Base-by-base conservation (phyloP, 2,329 filamentous ascomycete genomes). In the Aquanectria penicillioides region DNA sequence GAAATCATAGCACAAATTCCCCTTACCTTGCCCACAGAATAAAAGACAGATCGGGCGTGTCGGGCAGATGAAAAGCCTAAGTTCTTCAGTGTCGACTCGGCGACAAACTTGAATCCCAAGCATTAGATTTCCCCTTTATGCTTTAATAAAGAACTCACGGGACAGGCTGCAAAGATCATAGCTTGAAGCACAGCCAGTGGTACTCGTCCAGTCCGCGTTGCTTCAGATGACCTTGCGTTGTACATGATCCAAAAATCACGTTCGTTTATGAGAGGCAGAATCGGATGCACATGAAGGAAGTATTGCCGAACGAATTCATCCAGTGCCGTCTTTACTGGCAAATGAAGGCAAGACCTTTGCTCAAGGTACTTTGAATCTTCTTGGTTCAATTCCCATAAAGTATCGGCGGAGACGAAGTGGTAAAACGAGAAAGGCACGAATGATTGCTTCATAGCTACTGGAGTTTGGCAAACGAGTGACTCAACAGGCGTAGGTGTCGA, bases 231-330 rank as follows among this genome's bases (percentile, higher is more conserved):
- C 13, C 17, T 31, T 15, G 37, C 17, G 13, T 44, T 23, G 22
- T 76, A 67, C n/a, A 56, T 54, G 5, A 38, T 43, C 61, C 63
- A 65, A 33, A 69, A 67, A 6, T 65, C 52, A 9, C 49, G 49
- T 37, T 69, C 66, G 12, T 67, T 57, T 11, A 69, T 40, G 6
- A 69, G 12, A 1, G 67, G 67, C 9, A 68, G 40, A 26, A 64
- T 59, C 1, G 67, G 67, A 38, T 69, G 67, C 3, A 67, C 56
- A 22, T 68, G 62, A 2, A 64, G 36, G 28, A 69, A 69, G 53
- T 68, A 69, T 40, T 66, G 58, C 5, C 43, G 37, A 11, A 67
- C 17, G 20, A 69, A 56, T 17, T 67, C 59, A 40, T 69, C 60
- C 12, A 69, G 57, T 13, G 41, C 37, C 4, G 44, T 22, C 40